Conservation (phyloP, 257 asterid genomes). For the Pogostemon cablin region DNA sequence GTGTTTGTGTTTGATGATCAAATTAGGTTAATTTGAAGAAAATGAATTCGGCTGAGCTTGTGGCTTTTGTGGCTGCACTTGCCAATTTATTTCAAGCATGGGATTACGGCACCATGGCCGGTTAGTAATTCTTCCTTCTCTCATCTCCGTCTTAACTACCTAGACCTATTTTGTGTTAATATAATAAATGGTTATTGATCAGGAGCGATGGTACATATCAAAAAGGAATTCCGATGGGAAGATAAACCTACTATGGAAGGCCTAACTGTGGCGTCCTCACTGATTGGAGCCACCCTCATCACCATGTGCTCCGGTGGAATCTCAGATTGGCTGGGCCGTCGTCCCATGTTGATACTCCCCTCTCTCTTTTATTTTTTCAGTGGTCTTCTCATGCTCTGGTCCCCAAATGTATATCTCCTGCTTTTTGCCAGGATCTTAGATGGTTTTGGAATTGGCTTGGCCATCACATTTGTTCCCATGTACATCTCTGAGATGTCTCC, state of each 20-base stretch:
- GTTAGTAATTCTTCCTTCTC: constrained; percentile 20
- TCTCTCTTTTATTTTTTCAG: constrained; percentile 53
- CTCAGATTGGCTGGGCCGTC: constrained; percentile 64
- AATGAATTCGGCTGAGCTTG: constrained; percentile 61
- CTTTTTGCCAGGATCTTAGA: constrained; percentile 62
- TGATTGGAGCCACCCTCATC: constrained; percentile 61
- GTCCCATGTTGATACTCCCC: constrained; percentile 59
- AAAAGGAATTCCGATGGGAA: constrained; percentile 60
- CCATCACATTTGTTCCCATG: constrained; percentile 63
- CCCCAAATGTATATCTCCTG: constrained; percentile 62
- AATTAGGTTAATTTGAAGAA: background rate
- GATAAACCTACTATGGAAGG: constrained; percentile 62
- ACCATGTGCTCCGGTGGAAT: constrained; percentile 58
- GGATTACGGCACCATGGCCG: constrained; percentile 74
- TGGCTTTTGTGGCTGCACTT: constrained; percentile 62
- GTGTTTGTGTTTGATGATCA: too few relatives aligned
- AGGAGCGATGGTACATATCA: constrained; percentile 60
- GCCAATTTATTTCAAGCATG: constrained; percentile 77
- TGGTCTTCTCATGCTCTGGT: constrained; percentile 64
- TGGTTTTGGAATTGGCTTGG: constrained; percentile 70
- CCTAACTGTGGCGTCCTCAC: constrained; percentile 62
- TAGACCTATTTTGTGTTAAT: background rate
- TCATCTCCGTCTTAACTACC: background rate
- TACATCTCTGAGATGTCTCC: constrained; percentile 74
- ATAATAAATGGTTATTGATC: background rate